Base-by-base conservation (phyloP, 2,329 filamentous ascomycete genomes). In the Neofusicoccum sp. region DNA sequence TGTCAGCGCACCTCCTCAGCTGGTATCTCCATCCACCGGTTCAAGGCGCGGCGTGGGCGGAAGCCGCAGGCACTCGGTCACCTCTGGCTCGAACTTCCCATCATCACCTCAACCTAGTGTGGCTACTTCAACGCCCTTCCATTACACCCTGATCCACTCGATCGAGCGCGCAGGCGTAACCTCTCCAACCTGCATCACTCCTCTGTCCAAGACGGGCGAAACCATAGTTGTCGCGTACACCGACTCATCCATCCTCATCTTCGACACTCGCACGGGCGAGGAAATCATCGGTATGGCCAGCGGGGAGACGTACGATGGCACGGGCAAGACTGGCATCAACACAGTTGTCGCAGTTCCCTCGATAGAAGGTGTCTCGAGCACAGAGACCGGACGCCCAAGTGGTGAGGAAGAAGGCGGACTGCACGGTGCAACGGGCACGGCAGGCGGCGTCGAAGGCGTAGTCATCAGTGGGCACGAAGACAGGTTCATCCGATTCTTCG, bases 381-480 rank as follows among this genome's bases (percentile, higher is more conserved):
- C 71, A 34, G 89, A 93, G 69, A 83, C 87, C 41, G 85, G 86
- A 66, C 82, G 87, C 36, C 83, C 85, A 9, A 78, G 90, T 47
- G 80, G 81, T 2, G 90, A 92, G 36, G 92, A 96, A 63, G 92
- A 96, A 66, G 83, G 85, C 9, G 81, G 87, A 6, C 85, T 91
- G 1, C 89, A 89, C 47, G 92, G 93, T 1, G 92, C 94, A 5
- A 98, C 95, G 9, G 91, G 91, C 29, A 90, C 88, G 58, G 90
- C 90, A 61, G 80, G 81, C 61, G 80, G 81, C 37, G 88, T 97
- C 0, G 93, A 97, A 76, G 95, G 95, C 11, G 91, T 96, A 28
- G 91, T 99, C 64, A 97, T 99, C 67, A 96, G 91, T 66, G 95
- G 95, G 67, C 94, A 99, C 74, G 95, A 99, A 80, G 95, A 99